These are phyloP conservation scores for Colletotrichum spaethianum DNA, from an alignment of 2,329 filamentous ascomycete genomes.

Conservation along the genomic window DNA sequence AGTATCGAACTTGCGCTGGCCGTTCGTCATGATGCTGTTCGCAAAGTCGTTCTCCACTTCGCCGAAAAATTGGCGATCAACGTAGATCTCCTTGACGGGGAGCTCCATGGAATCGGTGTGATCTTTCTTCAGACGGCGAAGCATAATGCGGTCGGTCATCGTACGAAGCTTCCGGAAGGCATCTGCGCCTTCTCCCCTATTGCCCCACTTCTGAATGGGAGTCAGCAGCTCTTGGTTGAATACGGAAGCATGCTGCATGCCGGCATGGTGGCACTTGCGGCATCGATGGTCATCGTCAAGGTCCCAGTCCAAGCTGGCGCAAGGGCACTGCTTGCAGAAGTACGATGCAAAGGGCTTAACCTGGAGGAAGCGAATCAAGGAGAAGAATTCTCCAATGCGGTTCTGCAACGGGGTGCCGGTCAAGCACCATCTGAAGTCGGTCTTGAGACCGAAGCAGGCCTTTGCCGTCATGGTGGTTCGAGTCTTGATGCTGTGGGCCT, in stretches of 20 bases:
- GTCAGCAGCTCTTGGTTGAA: slow-evolving; percentile 97
- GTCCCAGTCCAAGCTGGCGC: slow-evolving; percentile 86
- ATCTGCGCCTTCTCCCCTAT: slow-evolving; percentile 71
- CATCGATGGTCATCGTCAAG: slow-evolving; percentile 82
- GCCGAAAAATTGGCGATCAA: slow-evolving; percentile 96
- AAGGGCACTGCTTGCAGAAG: slow-evolving; percentile 89
- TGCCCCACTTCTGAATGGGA: slow-evolving; percentile 78
- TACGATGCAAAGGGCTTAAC: slow-evolving; percentile 92
- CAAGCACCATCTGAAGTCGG: slow-evolving; percentile 94
- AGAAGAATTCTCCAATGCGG: slow-evolving; percentile 97
- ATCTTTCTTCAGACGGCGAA: slow-evolving; percentile 93
- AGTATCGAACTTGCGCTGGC: slow-evolving; percentile 90
- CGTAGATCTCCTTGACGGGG: slow-evolving; percentile 91
- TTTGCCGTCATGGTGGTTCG: slow-evolving; percentile 93
- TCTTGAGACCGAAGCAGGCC: slow-evolving; percentile 92
- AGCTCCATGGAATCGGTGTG: slow-evolving; percentile 96
- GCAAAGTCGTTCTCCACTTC: slow-evolving; percentile 97
- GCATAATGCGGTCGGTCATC: slow-evolving; percentile 94
- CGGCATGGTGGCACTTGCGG: slow-evolving; percentile 68
- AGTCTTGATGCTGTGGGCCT: slow-evolving; percentile 95
- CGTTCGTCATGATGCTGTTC: slow-evolving; percentile 93
- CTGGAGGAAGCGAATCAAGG: slow-evolving; percentile 91
- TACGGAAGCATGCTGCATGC: slow-evolving; percentile 67
- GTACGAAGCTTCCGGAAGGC: slow-evolving; percentile 88
- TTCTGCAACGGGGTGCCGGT: slow-evolving; percentile 97